Evolutionary conservation across 1,139 yeast species (phyloP).

Genomic region (Lodderomyces beijingensis): DNA sequence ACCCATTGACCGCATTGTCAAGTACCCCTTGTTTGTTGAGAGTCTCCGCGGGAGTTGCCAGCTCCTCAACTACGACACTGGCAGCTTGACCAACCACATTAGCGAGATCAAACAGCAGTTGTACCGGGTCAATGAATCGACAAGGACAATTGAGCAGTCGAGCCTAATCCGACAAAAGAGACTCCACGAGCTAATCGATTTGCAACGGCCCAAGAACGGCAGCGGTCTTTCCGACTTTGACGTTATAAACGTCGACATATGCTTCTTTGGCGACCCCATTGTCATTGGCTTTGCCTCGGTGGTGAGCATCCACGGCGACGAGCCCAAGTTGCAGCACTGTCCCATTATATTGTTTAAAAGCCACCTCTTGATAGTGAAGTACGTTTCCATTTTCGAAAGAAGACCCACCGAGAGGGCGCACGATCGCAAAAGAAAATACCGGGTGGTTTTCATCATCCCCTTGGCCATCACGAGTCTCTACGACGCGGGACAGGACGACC

Average conservation of each 20-base stretch:
- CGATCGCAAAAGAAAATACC: conserved; percentile 29
- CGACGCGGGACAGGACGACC: conserved; percentile 24
- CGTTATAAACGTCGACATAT: conserved; percentile 15
- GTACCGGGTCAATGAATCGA: conserved; percentile 6
- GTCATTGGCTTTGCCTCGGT: conserved; percentile 36
- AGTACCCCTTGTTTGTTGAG: conserved; percentile 48
- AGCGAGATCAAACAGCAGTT: conserved; percentile 5
- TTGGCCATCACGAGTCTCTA: conserved; percentile 30
- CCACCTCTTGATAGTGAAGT: conserved; percentile 34
- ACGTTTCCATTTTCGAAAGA: conserved; percentile 15
- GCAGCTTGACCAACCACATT: conserved; percentile 1
- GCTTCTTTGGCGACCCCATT: conserved; percentile 39
- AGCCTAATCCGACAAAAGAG: not conserved
- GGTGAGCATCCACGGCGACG: conserved; percentile 32
- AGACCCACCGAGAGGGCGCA: not conserved
- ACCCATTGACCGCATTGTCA: conserved; percentile 50
- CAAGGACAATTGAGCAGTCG: conserved; percentile 1
- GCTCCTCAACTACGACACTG: not conserved
- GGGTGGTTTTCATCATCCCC: conserved; percentile 46
- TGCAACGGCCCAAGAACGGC: not conserved
- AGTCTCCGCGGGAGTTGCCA: conserved; percentile 25
- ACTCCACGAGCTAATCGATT: conserved; percentile 1
- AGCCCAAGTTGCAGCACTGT: conserved; percentile 16
- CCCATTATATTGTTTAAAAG: conserved; percentile 50
- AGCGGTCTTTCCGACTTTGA: conserved; percentile 2